These are phyloP conservation scores for Blastomyces silverae DNA, from an alignment of 2,329 filamentous ascomycete species.

Conservation along the genomic window DNA sequence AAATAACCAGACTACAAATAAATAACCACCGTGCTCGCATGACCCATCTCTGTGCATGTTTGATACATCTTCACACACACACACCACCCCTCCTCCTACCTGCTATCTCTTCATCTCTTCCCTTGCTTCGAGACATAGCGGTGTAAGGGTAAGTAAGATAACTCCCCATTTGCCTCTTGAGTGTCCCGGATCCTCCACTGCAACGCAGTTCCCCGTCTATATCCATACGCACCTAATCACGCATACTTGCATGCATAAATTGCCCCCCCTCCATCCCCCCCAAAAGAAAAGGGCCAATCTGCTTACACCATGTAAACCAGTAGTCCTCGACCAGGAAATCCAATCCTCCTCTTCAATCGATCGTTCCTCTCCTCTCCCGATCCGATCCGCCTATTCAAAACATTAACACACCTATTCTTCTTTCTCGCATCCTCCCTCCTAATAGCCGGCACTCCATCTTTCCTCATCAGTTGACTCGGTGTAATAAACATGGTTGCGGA, in stretches of 20 bases:
- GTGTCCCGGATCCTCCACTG: neutral
- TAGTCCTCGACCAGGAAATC: neutral
- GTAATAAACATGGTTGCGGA: conserved; percentile 74
- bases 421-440: neutral
- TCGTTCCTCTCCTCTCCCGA: neutral
- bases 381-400: neutral
- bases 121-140: neutral
- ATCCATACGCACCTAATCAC: neutral
- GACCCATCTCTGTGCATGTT: neutral
- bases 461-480: neutral
- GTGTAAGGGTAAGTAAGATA: neutral
- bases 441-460: conserved; percentile 10
- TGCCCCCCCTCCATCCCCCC: no score
- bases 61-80: neutral
- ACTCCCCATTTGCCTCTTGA: neutral
- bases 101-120: neutral
- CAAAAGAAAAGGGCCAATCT: neutral
- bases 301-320: neutral
- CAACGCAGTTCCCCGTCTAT: neutral
- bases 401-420: neutral
- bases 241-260: neutral
- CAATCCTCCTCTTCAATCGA: neutral
- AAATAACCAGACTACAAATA: neutral
- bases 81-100: neutral
- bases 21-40: neutral